These are phyloP conservation scores for Stropharia rugosoannulata DNA, from an alignment of 768 basidiomycete species.

Conservation along the genomic window DNA sequence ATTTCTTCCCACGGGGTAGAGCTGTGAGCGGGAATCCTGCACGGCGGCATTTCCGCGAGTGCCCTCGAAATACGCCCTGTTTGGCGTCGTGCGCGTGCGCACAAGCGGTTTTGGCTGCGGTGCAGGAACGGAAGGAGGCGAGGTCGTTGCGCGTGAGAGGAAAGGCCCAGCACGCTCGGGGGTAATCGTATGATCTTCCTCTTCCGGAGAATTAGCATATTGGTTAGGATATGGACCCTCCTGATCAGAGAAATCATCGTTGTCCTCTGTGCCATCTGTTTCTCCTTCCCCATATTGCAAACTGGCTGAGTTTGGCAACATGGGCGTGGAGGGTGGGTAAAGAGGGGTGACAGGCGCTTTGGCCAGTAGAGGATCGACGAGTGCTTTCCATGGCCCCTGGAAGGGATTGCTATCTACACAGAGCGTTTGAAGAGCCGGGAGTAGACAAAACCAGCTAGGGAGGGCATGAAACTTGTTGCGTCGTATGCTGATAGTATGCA, in stretches of 20 bases:
- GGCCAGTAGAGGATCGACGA: slow-evolving; percentile 82
- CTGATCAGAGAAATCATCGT: slow-evolving; percentile 60
- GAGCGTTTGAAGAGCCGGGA: slow-evolving; percentile 81
- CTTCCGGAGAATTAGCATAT: slow-evolving; percentile 38
- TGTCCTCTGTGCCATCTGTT: slow-evolving; percentile 41
- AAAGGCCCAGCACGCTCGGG: slow-evolving; percentile 52
- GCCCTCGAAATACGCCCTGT: slow-evolving; percentile 50
- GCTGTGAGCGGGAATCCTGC: slow-evolving; percentile 20
- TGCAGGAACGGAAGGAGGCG: slow-evolving; percentile 29
- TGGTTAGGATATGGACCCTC: slow-evolving; percentile 43
- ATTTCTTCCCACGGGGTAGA: slow-evolving; percentile 20
- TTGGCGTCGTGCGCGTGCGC: slow-evolving; percentile 76
- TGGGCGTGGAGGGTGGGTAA: slow-evolving; percentile 67
- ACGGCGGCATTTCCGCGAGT: slow-evolving; percentile 31
- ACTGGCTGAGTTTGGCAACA: slow-evolving; percentile 51
- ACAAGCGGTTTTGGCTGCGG: slow-evolving; percentile 39
- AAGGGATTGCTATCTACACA: slow-evolving; percentile 97
- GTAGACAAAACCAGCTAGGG: slow-evolving; percentile 92
- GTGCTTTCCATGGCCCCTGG: slow-evolving; percentile 87
- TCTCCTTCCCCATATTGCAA: slow-evolving; percentile 37
- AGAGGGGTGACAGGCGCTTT: slow-evolving; percentile 58
- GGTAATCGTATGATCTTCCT: slow-evolving; percentile 77
- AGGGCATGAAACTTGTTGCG: slow-evolving; percentile 86
- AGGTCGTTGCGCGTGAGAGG: slow-evolving; percentile 50
- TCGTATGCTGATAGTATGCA: slow-evolving; percentile 89